Evolutionary conservation across 2,329 filamentous ascomycete genomes (phyloP).

Genomic region (Madurella mycetomatis): DNA sequence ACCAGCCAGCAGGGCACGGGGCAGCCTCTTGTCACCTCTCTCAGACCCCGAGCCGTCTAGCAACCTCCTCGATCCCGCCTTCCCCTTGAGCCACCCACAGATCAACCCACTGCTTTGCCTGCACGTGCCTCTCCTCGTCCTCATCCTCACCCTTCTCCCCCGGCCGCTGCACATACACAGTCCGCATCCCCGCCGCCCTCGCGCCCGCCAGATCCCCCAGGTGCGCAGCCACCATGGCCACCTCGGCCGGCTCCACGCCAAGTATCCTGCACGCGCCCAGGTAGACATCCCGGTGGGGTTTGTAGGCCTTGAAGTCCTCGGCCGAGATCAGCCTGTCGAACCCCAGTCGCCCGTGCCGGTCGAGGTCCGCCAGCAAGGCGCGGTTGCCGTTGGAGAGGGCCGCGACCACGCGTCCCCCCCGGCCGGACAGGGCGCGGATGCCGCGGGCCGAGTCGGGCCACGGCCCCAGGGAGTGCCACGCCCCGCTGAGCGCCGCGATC

Average conservation of each 20-base stretch:
- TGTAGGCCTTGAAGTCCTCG: slow-evolving; percentile 70
- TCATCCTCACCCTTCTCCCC: slow-evolving; percentile 61
- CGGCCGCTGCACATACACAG: slow-evolving; percentile 68
- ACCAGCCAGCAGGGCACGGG: too few relatives aligned
- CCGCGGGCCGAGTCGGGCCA: slow-evolving; percentile 61
- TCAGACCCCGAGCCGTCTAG: slow-evolving; percentile 37
- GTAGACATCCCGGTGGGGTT: slow-evolving; percentile 66
- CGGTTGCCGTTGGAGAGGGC: slow-evolving; percentile 64
- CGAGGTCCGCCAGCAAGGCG: slow-evolving; percentile 61
- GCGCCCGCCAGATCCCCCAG: slow-evolving; percentile 65
- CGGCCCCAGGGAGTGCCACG: slow-evolving; percentile 68
- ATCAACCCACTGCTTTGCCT: slow-evolving; percentile 60
- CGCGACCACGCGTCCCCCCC: slow-evolving; percentile 35
- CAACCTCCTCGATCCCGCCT: slow-evolving; percentile 50
- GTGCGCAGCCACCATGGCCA: slow-evolving; percentile 76
- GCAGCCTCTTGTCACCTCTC: too few relatives aligned
- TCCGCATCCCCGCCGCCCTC: slow-evolving; percentile 58
- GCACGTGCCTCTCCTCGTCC: slow-evolving; percentile 46
- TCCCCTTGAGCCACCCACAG: slow-evolving; percentile 52
- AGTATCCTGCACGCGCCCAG: slow-evolving; percentile 60
- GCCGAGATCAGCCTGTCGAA: slow-evolving; percentile 62
- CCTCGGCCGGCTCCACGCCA: slow-evolving; percentile 53
- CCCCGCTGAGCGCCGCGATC: slow-evolving; percentile 57
- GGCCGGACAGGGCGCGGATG: slow-evolving; percentile 32
- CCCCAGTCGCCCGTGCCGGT: slow-evolving; percentile 51